Base-by-base conservation (phyloP, 148 eudicot genomes). In the Rhododendron kiyosumense region DNA sequence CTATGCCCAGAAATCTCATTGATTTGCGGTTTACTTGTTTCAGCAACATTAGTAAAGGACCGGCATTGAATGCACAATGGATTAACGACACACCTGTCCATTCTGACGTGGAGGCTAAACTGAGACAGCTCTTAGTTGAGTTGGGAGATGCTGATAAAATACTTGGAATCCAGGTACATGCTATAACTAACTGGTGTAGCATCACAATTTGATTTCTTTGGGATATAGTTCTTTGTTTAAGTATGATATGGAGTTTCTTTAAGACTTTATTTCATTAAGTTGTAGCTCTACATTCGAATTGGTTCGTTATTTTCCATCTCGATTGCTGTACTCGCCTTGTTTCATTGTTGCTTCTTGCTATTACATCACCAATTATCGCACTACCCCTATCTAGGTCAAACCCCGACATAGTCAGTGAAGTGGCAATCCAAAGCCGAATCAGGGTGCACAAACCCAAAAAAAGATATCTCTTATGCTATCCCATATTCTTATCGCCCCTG, bases 131-230 rank as follows among this genome's bases (percentile, higher is more conserved):
- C 86, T 88, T 97, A 85, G 87, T 92, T 73, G 95, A 93, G 88
- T 88, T 97, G 49, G 98, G 98, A 67, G 91, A 92, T 91, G 92
- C 89, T 86, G 94, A 93, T 87, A 95, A 94, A 89, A 90, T 97
- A 86, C 98, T 97, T 85, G 99, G 99, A 84, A 93, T 97, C 89
- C 99, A 97, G 99, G 99, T 94, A 87, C 45, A 24, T 85, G 28
- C 43, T 8, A 34, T 13, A 46, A 20, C 28, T 28, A 82, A 71
- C 63, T 84, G 22, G 43, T 78, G 34, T 48, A 26, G 48, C 38
- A 26, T 36, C 36, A 34, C 74, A 34, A 28, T 49, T 30, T 46
- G 73, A 78, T 74, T 52, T 34, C 54, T 79, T 51, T 81, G 57
- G 45, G 20, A 30, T 36, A 5, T 45, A 30, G 18, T 15, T 49